Evolutionary conservation across 2,329 filamentous ascomycete species (phyloP).

Genomic region (Fusarium luffae): DNA sequence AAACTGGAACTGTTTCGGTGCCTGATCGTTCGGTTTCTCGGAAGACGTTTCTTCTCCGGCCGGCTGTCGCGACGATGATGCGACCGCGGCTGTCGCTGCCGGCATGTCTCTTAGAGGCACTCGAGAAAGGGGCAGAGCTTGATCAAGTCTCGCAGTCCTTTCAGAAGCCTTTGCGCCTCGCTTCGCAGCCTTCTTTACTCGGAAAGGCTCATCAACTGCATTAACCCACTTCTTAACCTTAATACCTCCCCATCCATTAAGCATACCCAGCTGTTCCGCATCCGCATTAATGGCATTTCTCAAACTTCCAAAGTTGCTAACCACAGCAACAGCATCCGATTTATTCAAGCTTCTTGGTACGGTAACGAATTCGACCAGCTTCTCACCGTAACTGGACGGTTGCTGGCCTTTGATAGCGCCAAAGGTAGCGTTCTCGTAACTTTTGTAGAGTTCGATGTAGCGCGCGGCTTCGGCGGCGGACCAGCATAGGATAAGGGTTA

Average conservation of each 20-base stretch:
- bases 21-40: conserved; percentile 14
- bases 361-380: conserved; percentile 91
- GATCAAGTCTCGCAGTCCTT: conserved; percentile 49
- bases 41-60: conserved; percentile 24
- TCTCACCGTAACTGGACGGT: conserved; percentile 84
- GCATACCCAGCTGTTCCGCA: conserved; percentile 82
- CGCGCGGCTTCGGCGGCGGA: conserved; percentile 91
- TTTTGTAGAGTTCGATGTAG: conserved; percentile 95
- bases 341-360: conserved; percentile 92
- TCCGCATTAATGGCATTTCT: conserved; percentile 87
- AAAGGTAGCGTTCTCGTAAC: conserved; percentile 85
- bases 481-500: conserved; percentile 94
- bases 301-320: conserved; percentile 91
- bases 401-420: conserved; percentile 88
- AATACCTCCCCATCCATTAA: conserved; percentile 95
- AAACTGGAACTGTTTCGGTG: conserved; percentile 53
- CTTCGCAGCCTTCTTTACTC: conserved; percentile 76
- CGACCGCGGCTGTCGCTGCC: conserved; percentile 6
- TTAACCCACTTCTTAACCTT: conserved; percentile 90
- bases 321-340: conserved; percentile 88
- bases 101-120: conserved; percentile 57
- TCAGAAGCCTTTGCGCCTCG: conserved; percentile 45
- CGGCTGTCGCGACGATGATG: conserved; percentile 37
- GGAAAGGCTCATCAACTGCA: conserved; percentile 86
- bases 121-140: conserved; percentile 54